A percentile compares a stretch with the other conserved stretches of the same genome.
Conservation (phyloP, 225 moss, liverwort and hornwort species). For the Pleurozium schreberi region DNA sequence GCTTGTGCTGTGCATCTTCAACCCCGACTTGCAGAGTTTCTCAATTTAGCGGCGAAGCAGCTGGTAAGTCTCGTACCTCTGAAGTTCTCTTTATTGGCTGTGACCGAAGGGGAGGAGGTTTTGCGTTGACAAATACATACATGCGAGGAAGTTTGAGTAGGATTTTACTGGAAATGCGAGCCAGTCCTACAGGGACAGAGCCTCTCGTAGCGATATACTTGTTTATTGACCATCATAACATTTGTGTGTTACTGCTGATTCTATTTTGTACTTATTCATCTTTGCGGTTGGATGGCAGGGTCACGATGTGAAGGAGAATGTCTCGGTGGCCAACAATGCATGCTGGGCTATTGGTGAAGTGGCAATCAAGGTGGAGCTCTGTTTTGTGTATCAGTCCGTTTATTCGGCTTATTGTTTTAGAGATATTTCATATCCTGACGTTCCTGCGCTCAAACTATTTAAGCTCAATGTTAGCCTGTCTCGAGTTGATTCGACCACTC, state of each 20-base stretch:
- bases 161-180: background rate
- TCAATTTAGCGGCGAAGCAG: conserved; percentile 92
- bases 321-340: conserved; percentile 95
- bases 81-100: background rate
- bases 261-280: background rate
- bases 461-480: background rate
- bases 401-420: background rate
- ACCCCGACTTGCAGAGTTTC: conserved; percentile 83
- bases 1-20: conserved; percentile 92
- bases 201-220: background rate
- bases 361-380: conserved; percentile 65
- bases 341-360: conserved; percentile 99
- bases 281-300: conserved; percentile 50
- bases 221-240: background rate
- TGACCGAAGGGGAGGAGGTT: background rate
- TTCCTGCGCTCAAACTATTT: background rate
- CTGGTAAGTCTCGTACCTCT: conserved; percentile 36
- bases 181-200: background rate
- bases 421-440: background rate
- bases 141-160: background rate
- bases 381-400: background rate
- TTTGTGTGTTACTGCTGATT: background rate
- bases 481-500: background rate
- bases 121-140: too few species aligned
- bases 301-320: conserved; percentile 88